phyloP scores from a whole-genome alignment of 306 rosid species.

The Chamaecrista fasciculata region DNA sequence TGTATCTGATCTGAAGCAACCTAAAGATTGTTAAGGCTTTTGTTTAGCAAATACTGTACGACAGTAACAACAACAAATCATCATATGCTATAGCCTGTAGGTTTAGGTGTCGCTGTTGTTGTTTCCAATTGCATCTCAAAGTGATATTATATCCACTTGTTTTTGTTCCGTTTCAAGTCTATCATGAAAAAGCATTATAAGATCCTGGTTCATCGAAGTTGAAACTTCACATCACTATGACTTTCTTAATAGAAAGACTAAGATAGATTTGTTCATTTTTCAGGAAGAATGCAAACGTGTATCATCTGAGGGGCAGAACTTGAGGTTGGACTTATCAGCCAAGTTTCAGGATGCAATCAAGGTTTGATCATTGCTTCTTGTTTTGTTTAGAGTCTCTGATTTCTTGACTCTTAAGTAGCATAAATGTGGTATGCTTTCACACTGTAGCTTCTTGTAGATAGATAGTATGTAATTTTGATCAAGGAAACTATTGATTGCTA shows the following conservation, averaged over 20 bases:
- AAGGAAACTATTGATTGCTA: background rate
- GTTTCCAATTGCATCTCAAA: background rate
- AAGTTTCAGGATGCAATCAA: conserved; percentile 96
- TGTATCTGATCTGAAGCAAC: background rate
- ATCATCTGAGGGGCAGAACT: conserved; percentile 87
- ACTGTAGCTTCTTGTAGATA: conserved; percentile 1
- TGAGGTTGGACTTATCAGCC: conserved; percentile 83
- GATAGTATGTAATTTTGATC: conserved; percentile 4
- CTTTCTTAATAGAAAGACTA: conserved; percentile 22
- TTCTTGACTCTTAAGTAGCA: conserved; percentile 10
- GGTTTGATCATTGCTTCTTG: conserved; percentile 41
- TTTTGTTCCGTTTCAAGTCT: background rate
- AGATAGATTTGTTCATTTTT: conserved; percentile 31
- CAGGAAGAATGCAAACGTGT: conserved; percentile 96
- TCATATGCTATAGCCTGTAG: background rate
- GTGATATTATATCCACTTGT: background rate
- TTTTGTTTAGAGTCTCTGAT: conserved; percentile 16
- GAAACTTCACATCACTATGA: conserved; percentile 1
- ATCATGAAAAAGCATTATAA: conserved; percentile 16
- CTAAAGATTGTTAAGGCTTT: background rate
- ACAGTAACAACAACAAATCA: background rate
- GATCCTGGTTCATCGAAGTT: conserved; percentile 19
- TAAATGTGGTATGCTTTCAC: conserved; percentile 18
- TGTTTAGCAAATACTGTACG: background rate
- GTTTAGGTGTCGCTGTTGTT: background rate